phyloP scores from a whole-genome alignment of 108 stramenopile species.

The Epipyxis sp. region DNA sequence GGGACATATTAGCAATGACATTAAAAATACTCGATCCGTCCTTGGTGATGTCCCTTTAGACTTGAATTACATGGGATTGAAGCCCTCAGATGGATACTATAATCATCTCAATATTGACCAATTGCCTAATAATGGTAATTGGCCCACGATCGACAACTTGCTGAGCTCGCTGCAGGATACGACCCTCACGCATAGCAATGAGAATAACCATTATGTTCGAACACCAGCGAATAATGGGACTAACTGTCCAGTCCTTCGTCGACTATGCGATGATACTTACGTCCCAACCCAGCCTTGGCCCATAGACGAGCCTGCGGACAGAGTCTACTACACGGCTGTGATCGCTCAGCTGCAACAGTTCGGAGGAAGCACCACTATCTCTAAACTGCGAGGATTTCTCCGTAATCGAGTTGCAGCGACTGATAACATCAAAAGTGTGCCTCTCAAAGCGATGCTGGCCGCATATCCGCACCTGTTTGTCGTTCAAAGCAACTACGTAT shows the following conservation, averaged over 20 bases:
- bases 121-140: neutral
- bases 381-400: slow-evolving; percentile 37
- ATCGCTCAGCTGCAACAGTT: neutral
- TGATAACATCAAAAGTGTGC: slow-evolving; percentile 36
- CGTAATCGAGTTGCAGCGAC: neutral
- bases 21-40: neutral
- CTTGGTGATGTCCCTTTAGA: neutral
- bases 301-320: neutral
- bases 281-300: slow-evolving; percentile 32
- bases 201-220: neutral
- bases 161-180: too few species aligned
- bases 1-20: too few species aligned
- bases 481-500: slow-evolving; percentile 18
- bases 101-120: neutral
- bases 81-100: neutral
- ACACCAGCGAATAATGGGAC: too few species aligned
- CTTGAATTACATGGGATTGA: neutral
- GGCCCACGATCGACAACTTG: neutral
- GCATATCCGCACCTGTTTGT: slow-evolving; percentile 30
- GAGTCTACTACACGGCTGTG: neutral
- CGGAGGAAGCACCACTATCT: slow-evolving; percentile 27
- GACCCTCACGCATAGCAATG: neutral
- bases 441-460: slow-evolving; percentile 33
- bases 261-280: slow-evolving; percentile 5
- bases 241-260: neutral